A percentile compares a stretch with the other conserved stretches of the same genome.
Conservation (phyloP, 2,329 filamentous ascomycete species). For the Dothiorella sarmentorum region DNA sequence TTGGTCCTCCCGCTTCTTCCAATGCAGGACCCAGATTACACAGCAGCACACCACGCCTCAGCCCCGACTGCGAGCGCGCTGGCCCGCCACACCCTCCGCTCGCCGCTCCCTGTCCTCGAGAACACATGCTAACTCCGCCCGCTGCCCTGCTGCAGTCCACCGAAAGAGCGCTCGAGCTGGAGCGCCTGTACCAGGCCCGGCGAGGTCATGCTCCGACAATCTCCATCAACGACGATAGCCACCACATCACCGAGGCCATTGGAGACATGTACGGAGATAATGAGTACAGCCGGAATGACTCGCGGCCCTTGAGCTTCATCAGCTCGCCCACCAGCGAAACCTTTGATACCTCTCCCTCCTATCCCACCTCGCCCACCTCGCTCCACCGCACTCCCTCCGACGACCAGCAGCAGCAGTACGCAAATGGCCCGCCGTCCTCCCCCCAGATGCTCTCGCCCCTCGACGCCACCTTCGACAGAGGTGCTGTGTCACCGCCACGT, state of each 20-base stretch:
- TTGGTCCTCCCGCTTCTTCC: slow-evolving; percentile 19
- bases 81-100: slow-evolving; percentile 9
- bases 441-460: slow-evolving; percentile 19
- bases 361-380: slow-evolving; percentile 25
- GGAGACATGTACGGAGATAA: slow-evolving; percentile 84
- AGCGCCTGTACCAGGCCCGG: slow-evolving; percentile 49
- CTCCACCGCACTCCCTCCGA: slow-evolving; percentile 25
- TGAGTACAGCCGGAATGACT: slow-evolving; percentile 56
- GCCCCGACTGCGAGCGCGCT: slow-evolving; percentile 4
- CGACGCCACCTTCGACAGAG: slow-evolving; percentile 22
- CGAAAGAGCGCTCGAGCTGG: slow-evolving; percentile 44
- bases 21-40: slow-evolving; percentile 18
- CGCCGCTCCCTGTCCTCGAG: slow-evolving; percentile 3
- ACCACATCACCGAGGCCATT: slow-evolving; percentile 93
- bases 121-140: slow-evolving; percentile 30
- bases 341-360: slow-evolving; percentile 31
- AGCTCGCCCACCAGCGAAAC: slow-evolving; percentile 53
- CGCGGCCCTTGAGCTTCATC: slow-evolving; percentile 73
- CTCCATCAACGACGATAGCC: slow-evolving; percentile 80
- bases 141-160: slow-evolving; percentile 31
- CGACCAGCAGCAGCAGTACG: not conserved
- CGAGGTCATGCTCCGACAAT: slow-evolving; percentile 59
- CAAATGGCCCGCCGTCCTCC: slow-evolving; percentile 20
- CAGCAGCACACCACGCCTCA: slow-evolving; percentile 12
- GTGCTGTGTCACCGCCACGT: slow-evolving; percentile 37